These are phyloP conservation scores for Eremothecium gossypii DNA, from an alignment of 1,139 yeast species.

Conservation along the genomic window DNA sequence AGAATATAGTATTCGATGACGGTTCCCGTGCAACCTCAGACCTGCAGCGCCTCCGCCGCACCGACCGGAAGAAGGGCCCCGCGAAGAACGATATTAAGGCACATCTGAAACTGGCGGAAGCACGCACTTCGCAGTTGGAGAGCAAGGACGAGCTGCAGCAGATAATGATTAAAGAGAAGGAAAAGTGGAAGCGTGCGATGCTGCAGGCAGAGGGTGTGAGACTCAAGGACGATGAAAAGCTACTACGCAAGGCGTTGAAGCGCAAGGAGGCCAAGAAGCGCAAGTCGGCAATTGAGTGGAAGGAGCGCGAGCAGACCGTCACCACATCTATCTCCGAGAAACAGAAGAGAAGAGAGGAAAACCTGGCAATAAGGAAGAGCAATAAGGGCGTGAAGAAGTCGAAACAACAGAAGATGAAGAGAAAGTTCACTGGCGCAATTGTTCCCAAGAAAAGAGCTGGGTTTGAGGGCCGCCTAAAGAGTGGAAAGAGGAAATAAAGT, in stretches of 20 bases:
- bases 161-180: conserved; percentile 54
- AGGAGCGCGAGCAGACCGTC: conserved; percentile 72
- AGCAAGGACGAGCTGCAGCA: conserved; percentile 57
- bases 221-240: conserved; percentile 79
- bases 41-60: conserved; percentile 51
- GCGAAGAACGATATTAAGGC: conserved; percentile 78
- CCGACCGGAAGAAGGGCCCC: conserved; percentile 59
- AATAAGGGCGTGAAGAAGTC: conserved; percentile 67
- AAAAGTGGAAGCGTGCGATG: conserved; percentile 77
- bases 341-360: conserved; percentile 81
- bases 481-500: conserved; percentile 21
- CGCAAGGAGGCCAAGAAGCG: conserved; percentile 72
- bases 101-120: conserved; percentile 67
- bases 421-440: conserved; percentile 48
- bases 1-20: conserved; percentile 74
- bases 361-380: conserved; percentile 70
- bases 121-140: conserved; percentile 57
- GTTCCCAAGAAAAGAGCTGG: conserved; percentile 37
- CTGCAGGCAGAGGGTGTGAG: conserved; percentile 84
- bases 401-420: conserved; percentile 55
- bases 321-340: conserved; percentile 65
- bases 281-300: conserved; percentile 80
- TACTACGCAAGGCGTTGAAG: conserved; percentile 77
- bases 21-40: conserved; percentile 79
- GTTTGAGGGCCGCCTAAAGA: conserved; percentile 36